Evolutionary conservation across 352 stramenopile species (phyloP).

Genomic region (Stramenopiles sp.): DNA sequence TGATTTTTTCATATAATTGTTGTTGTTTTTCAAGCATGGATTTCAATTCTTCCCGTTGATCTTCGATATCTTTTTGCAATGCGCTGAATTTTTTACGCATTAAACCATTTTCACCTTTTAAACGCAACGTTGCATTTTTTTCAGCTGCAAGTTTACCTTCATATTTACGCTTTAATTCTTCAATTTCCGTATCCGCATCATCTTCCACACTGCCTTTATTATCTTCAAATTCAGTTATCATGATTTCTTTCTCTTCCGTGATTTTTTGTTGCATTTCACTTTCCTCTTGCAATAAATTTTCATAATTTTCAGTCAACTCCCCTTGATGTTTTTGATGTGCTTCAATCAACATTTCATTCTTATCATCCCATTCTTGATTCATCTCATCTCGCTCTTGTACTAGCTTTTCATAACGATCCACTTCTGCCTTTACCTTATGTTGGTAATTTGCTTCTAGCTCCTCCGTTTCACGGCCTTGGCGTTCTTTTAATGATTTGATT

Average conservation of each 20-base stretch:
- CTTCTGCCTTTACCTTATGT: slow-evolving; percentile 35
- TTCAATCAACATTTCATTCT: slow-evolving; percentile 28
- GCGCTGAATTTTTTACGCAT: slow-evolving; percentile 77
- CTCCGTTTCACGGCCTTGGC: slow-evolving; percentile 60
- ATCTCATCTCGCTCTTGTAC: slow-evolving; percentile 29
- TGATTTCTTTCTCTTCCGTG: slow-evolving; percentile 25
- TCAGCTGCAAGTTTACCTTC: slow-evolving; percentile 57
- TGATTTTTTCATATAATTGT: slow-evolving; percentile 64
- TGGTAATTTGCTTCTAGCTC: slow-evolving; percentile 70
- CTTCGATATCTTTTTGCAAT: slow-evolving; percentile 68
- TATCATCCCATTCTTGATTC: slow-evolving; percentile 33
- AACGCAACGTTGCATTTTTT: slow-evolving; percentile 51
- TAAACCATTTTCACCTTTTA: slow-evolving; percentile 78
- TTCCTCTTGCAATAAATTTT: slow-evolving; percentile 35
- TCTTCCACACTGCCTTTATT: slow-evolving; percentile 69
- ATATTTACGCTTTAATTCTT: slow-evolving; percentile 66
- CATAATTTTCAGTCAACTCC: slow-evolving; percentile 53
- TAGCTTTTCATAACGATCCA: slow-evolving; percentile 31
- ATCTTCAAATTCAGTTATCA: slow-evolving; percentile 27
- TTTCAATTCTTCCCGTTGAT: slow-evolving; percentile 67
- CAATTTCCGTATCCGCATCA: slow-evolving; percentile 74
- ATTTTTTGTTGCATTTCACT: slow-evolving; percentile 19
- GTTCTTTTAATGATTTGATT: slow-evolving; percentile 57
- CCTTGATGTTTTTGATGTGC: slow-evolving; percentile 26
- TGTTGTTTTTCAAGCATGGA: slow-evolving; percentile 58